Evolutionary conservation across 2,329 filamentous ascomycete genomes (phyloP), one percentile per base, ranked within the genome.

Genomic region (Aureobasidium sp.): DNA sequence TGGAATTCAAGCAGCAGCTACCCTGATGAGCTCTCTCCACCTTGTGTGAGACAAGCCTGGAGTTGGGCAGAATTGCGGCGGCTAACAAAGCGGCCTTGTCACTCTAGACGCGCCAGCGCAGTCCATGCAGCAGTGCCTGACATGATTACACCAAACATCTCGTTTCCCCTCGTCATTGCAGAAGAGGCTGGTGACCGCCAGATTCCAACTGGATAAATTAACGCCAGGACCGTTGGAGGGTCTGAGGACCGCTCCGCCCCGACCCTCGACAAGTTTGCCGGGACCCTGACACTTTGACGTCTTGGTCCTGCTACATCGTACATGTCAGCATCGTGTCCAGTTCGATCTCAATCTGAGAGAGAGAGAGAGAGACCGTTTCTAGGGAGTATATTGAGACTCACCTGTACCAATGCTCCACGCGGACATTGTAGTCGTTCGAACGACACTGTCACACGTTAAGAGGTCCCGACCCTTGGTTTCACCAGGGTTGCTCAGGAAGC

Each of bases 131-230:
- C 42, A 27, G 55, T 48, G 42, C 55, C 55, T 59, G 55, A 59
- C 55, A 59, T 48, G 55, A 48, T 59, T 37, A 22, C 31, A 47
- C 41, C 37, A 48, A 48, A 48, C 34, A 47, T 22, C 45, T 47
- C 17, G 2, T 20, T 17, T 27, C 29, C 20, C 42, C 15, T 59
- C 55, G 55, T 48, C 55, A 59, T 48, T 47, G 31, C 55, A 47
- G 51, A 59, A 59, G 55, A 59, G 55, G 55, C 55, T 59, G 55
- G 55, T 58, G 55, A 58, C 39, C 41, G 42, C 42, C 53, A 36
- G 31, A 58, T n/a, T 29, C 22, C 55, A 31, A 15, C 31, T 45
- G 20, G 14, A 48, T 48, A 59, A 29, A 59, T 59, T 37, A 39
- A 48, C 20, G 55, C 55, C 41, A 34, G 29, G 55, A 37, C 42